Base-by-base conservation (phyloP, 78 protist species). In the Creolimax fragrantissima region DNA sequence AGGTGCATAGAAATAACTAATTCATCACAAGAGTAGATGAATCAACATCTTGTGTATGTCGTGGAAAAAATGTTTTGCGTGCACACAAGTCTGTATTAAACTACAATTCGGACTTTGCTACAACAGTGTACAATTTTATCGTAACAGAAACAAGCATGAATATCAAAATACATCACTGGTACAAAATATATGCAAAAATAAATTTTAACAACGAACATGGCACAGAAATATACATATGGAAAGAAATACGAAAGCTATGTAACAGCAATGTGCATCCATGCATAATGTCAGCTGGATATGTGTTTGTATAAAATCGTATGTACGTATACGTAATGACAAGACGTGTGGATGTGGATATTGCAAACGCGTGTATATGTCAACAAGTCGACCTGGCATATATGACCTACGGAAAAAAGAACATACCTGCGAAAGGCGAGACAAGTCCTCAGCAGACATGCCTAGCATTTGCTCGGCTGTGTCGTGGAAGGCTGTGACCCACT, bases 361-460 rank as follows among this genome's bases (percentile, higher is more conserved):
- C n/a, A n/a, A n/a, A n/a, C n/a, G n/a, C n/a, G n/a, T n/a, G n/a
- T n/a, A n/a, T n/a, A n/a, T n/a, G n/a, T n/a, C n/a, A n/a, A n/a
- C n/a, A n/a, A n/a, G n/a, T n/a, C n/a, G n/a, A n/a, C n/a, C n/a
- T n/a, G n/a, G n/a, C n/a, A n/a, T n/a, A n/a, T n/a, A n/a, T n/a
- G n/a, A n/a, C n/a, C n/a, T n/a, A n/a, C n/a, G n/a, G n/a, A n/a
- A n/a, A n/a, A n/a, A n/a, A n/a, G n/a, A n/a, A 24, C 86, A 24
- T 83, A 83, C 86, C 86, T 6, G 35, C 17, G 86, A 6, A 6
- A 83, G 86, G 6, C 7, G 6, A 11, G 41, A 7, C 43, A 85
- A 11, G 11, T 83, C 89, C 32, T 3, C 90, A 5, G 88, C 92
- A 42, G 35, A 47, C 41, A 35, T 45, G 88, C 94, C 94, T 24